Conservation (phyloP, 2,329 filamentous ascomycete genomes). For the Aotearoamyces nothofagi region DNA sequence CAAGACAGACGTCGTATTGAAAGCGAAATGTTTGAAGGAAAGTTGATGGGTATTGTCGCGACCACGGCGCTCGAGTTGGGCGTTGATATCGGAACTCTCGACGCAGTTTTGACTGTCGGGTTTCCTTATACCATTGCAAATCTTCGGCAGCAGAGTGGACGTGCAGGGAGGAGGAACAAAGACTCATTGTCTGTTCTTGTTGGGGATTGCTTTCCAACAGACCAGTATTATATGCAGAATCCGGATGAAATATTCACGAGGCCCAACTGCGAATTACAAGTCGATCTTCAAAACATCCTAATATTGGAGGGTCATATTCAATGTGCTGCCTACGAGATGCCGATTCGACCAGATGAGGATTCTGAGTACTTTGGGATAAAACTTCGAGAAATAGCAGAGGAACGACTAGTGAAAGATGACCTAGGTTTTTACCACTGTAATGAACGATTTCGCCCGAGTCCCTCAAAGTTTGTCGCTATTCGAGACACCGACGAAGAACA, state of each 20-base stretch:
- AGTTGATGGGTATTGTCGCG: slow-evolving; percentile 81
- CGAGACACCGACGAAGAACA: slow-evolving; percentile 82
- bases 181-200: slow-evolving; percentile 85
- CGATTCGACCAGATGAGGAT: slow-evolving; percentile 67
- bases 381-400: slow-evolving; percentile 53
- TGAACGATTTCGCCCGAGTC: slow-evolving; percentile 71
- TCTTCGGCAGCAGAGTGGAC: slow-evolving; percentile 82
- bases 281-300: slow-evolving; percentile 84
- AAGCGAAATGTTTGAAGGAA: slow-evolving; percentile 92
- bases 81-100: slow-evolving; percentile 86
- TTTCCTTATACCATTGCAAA: slow-evolving; percentile 96
- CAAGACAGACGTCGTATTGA: slow-evolving; percentile 83
- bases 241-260: slow-evolving; percentile 87
- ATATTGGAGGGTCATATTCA: slow-evolving; percentile 89
- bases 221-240: slow-evolving; percentile 96
- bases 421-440: slow-evolving; percentile 83
- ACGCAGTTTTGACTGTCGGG: slow-evolving; percentile 85
- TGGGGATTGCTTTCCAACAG: slow-evolving; percentile 76
- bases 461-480: slow-evolving; percentile 72
- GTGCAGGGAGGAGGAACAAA: slow-evolving; percentile 81
- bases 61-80: slow-evolving; percentile 88
- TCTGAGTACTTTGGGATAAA: slow-evolving; percentile 63
- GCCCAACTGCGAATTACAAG: slow-evolving; percentile 76
- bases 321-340: slow-evolving; percentile 91
- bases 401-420: slow-evolving; percentile 58